Conservation (phyloP, 2,329 filamentous ascomycete species). For the Pseudogymnoascus sp. region DNA sequence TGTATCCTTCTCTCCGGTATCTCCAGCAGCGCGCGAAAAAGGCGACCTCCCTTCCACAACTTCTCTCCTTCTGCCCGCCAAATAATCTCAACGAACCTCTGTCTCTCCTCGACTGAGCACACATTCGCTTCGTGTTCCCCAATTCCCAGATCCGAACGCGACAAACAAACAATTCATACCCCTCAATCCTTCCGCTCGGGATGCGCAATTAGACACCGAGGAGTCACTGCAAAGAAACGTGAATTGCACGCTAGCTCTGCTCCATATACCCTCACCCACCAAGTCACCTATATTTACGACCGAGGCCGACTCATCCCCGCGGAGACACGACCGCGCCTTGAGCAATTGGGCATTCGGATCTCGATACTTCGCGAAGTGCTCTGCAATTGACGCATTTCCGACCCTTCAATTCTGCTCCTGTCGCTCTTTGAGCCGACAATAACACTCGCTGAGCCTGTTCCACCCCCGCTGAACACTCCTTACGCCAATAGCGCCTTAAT, state of each 20-base stretch:
- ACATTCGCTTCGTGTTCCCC: background rate
- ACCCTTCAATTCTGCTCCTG: background rate
- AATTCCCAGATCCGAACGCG: background rate
- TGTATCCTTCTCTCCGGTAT: background rate
- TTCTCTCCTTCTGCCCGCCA: background rate
- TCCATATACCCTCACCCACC: background rate
- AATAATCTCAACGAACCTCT: background rate
- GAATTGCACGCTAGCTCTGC: background rate
- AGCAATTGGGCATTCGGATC: background rate
- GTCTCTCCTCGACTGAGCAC: background rate
- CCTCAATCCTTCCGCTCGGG: background rate
- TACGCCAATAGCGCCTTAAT: background rate
- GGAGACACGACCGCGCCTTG: background rate
- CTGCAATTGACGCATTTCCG: background rate
- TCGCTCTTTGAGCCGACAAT: conserved; percentile 2
- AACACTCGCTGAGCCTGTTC: background rate
- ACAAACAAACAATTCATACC: background rate
- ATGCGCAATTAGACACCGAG: background rate
- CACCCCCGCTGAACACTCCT: background rate
- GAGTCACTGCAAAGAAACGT: background rate
- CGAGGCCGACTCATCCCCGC: background rate
- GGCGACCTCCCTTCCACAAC: background rate
- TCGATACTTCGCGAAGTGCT: background rate
- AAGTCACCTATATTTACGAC: background rate
- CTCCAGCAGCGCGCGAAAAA: background rate